These are phyloP conservation scores for Trifolium fragiferum DNA, from an alignment of 306 rosid genomes.

Conservation along the genomic window DNA sequence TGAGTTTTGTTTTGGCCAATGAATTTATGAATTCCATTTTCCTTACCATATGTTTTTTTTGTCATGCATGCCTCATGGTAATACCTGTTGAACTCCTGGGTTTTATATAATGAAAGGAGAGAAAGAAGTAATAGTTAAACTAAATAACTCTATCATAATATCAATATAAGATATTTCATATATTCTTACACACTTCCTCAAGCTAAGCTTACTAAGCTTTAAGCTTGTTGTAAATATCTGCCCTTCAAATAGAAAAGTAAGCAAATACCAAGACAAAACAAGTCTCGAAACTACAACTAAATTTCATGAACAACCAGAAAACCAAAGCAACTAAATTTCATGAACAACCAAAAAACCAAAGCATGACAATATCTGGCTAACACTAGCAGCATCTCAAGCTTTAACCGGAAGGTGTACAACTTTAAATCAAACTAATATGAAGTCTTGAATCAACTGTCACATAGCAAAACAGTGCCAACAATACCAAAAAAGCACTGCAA, in stretches of 20 bases:
- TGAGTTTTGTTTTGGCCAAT: constrained; percentile 47
- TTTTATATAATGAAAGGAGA: neutral
- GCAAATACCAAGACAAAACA: neutral
- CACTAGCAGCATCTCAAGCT: neutral
- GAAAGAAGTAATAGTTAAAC: neutral
- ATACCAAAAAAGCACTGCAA: neutral
- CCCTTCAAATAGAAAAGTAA: neutral
- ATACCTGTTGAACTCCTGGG: neutral
- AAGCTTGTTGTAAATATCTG: neutral
- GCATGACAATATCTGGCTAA: neutral
- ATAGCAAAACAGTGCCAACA: neutral
- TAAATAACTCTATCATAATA: neutral
- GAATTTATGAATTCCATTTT: constrained; percentile 22
- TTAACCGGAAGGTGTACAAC: neutral
- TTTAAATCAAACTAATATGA: neutral
- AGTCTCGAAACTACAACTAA: neutral
- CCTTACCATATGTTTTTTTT: constrained; percentile 16
- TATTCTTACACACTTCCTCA: neutral
- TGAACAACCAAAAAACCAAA: neutral
- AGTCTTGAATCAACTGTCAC: neutral
- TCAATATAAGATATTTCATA: neutral
- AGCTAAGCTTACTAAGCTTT: neutral
- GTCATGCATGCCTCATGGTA: constrained; percentile 25
- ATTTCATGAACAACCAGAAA: neutral
- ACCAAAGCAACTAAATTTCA: neutral